Evolutionary conservation across 768 basidiomycete genomes (phyloP), one percentile per base, ranked within the genome.

Genomic region (Lactarius psammicola): DNA sequence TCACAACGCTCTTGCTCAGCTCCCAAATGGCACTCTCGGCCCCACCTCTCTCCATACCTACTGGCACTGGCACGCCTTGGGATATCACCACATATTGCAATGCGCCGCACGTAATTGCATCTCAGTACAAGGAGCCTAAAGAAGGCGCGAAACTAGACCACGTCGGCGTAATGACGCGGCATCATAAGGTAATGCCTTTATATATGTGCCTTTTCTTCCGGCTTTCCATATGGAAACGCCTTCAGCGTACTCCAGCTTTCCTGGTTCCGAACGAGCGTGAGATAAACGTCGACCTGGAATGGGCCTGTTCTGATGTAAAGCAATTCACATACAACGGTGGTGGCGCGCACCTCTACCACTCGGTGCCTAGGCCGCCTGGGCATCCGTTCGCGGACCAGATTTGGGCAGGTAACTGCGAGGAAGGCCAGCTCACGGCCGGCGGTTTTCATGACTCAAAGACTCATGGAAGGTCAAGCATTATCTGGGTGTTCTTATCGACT

Each of bases 41-140:
- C 1, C 38, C 38, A 38, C 13, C 38, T 38, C 2, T 13, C 38
- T 38, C 38, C 38, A 13, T 38, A 38, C 13, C 38, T 3, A 38
- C 38, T 15, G 11, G n/a, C n/a, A 38, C 63, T 1, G 23, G 65
- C 61, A 69, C 76, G 17, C 78, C 80, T 0, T 81, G 81, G 81
- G 76, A 80, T 72, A 81, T 80, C 20, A 80, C 80, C 74, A 81
- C 81, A 59, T 82, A 82, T 64, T 82, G 81, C 71, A 82, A 82
- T 53, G 81, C 81, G 0, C 79, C 80, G 0, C 81, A 79, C 58
- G 77, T 80, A 64, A 78, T 77, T 59, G 68, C 73, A 6, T 70
- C 69, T 44, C 76, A 80, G 64, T 82, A 80, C 61, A 42, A 57
- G n/a, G 28, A 60, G 10, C 79, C 77, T 6, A 58, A 65, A 38